phyloP scores from a whole-genome alignment of 345 rosid species.

The Atalantia buxifolia region DNA sequence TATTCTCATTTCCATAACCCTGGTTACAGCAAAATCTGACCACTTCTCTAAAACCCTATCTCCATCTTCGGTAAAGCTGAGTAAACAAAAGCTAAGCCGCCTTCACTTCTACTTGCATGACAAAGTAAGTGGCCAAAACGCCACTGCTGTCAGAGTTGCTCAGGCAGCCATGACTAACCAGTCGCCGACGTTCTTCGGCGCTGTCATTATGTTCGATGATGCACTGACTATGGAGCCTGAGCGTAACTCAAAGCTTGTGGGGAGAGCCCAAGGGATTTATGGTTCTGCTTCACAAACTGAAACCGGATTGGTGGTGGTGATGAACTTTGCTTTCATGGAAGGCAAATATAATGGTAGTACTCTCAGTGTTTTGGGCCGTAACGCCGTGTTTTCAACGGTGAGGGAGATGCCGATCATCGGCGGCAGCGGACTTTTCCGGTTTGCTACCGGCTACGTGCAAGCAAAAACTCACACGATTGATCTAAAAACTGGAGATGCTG shows the following conservation, averaged over 20 bases:
- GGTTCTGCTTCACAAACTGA: constrained; percentile 14
- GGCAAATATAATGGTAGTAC: constrained; percentile 35
- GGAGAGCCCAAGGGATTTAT: constrained; percentile 30
- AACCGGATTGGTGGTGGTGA: constrained; percentile 18
- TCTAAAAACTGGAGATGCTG: constrained; percentile 16
- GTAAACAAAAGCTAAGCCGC: constrained; percentile 33
- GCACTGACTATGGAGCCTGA: constrained; percentile 19
- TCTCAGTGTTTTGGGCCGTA: constrained; percentile 24
- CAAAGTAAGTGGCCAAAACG: constrained; percentile 20
- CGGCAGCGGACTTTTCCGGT: constrained; percentile 31
- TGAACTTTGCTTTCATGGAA: constrained; percentile 28
- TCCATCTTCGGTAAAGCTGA: not conserved
- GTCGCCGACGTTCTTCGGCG: constrained; percentile 17
- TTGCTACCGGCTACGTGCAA: constrained; percentile 27
- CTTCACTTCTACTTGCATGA: constrained; percentile 41
- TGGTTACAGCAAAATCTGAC: not conserved
- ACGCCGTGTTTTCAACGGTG: constrained; percentile 1
- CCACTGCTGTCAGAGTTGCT: constrained; percentile 25
- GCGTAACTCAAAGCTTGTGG: constrained; percentile 11
- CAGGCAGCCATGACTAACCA: constrained; percentile 15
- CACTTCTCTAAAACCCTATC: not conserved
- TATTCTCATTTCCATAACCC: not conserved
- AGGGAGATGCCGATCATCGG: constrained; percentile 31
- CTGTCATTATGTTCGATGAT: constrained; percentile 18
- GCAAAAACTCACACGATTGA: constrained; percentile 25